These are phyloP conservation scores for Capsella rubella DNA, from an alignment of 441 rosid species.

Conservation along the genomic window DNA sequence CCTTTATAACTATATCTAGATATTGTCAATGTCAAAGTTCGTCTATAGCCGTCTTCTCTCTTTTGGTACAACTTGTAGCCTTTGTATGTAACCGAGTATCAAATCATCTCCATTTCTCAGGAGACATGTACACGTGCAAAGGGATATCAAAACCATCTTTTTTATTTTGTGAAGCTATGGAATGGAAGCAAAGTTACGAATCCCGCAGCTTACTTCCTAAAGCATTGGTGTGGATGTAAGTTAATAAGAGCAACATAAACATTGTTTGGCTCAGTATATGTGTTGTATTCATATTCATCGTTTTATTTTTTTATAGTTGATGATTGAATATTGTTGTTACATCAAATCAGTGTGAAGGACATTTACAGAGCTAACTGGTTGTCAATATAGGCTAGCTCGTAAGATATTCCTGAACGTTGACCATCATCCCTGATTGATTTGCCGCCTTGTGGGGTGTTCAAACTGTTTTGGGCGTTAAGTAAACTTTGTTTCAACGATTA, in stretches of 20 bases:
- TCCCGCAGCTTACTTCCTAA: slow-evolving; percentile 11
- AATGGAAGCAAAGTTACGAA: slow-evolving; percentile 30
- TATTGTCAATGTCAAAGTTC: neutral
- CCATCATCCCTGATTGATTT: too few species aligned
- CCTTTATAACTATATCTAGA: neutral
- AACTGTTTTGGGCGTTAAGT: neutral
- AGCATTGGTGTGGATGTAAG: slow-evolving; percentile 31
- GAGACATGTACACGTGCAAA: slow-evolving; percentile 14
- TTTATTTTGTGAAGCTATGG: slow-evolving; percentile 16
- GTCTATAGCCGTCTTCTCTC: neutral
- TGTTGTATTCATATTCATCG: slow-evolving; percentile 19
- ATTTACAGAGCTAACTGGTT: slow-evolving; percentile 13
- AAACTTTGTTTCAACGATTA: neutral
- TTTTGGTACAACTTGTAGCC: slow-evolving; percentile 3
- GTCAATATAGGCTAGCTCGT: neutral
- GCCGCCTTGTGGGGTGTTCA: neutral
- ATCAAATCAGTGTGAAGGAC: slow-evolving; percentile 13
- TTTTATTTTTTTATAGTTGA: neutral
- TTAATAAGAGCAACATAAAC: slow-evolving; percentile 37
- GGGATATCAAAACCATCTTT: slow-evolving; percentile 21
- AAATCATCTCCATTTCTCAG: slow-evolving; percentile 21
- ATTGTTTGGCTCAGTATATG: slow-evolving; percentile 30
- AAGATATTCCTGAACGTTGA: neutral
- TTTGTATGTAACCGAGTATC: neutral
- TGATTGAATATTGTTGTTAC: slow-evolving; percentile 22